Base-by-base conservation (phyloP, 148 eudicot species). In the Agrostemma githago region DNA sequence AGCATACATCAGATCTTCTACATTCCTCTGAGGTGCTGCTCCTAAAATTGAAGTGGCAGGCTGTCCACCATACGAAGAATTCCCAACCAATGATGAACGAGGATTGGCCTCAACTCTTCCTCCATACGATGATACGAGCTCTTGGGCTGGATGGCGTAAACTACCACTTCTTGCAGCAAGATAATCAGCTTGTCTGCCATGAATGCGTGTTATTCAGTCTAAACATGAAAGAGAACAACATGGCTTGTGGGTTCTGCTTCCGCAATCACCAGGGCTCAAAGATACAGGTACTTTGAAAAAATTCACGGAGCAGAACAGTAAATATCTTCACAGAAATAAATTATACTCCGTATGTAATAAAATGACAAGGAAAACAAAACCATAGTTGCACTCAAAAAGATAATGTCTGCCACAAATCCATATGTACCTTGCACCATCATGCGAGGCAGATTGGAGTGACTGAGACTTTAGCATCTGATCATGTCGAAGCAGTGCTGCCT, bases 181-280 rank as follows among this genome's bases (percentile, higher is more conserved):
- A 81, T 87, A 95, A 85, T 95, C 97, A 86, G 92, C 86, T 86
- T 90, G 98, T 95, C 98, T 95, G 98, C 90, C 96, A 95, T 82
- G 92, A 90, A 87, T 71, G 88, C 80, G 86, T 86, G 86, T 84
- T 81, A 80, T 89, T 91, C 81, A 93, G 97, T 84, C 85, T 74
- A 82, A 48, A 82, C 78, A 78, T 82, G 62, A 70, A 79, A 69
- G 75, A 76, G 75, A 67, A 70, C 72, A 69, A 6, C 80, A 67
- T 58, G 75, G 71, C 48, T 53, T 63, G 62, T 66, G 72, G 75
- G 41, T 16, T 67, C 65, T 44, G 20, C 64, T 38, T 53, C 6
- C 11, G 56, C 54, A 59, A 63, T 41, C 74, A 74, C 43, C 44
- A 66, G 62, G 56, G 26, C 39, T 72, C 57, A 60, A 5, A 7